Conservation (phyloP, 345 rosid genomes). For the Adansonia digitata region DNA sequence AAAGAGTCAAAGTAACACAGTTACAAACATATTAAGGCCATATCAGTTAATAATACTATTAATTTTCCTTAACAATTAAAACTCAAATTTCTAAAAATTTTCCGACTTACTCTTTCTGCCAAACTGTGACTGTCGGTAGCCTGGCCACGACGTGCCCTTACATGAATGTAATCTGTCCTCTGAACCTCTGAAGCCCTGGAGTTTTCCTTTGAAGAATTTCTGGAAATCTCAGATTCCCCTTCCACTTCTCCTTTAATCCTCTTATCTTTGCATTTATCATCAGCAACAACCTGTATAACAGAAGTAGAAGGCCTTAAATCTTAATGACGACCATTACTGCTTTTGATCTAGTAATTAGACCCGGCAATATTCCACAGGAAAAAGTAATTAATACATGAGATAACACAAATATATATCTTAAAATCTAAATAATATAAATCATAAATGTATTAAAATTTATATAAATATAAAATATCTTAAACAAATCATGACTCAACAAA, state of each 20-base stretch:
- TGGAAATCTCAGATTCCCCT: slow-evolving; percentile 27
- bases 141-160: slow-evolving; percentile 42
- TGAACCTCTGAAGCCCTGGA: slow-evolving; percentile 31
- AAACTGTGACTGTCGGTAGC: slow-evolving; percentile 41
- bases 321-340: not conserved
- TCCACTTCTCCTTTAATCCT: slow-evolving; percentile 32
- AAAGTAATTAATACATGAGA: no score
- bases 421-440: no score
- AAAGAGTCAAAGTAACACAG: no score
- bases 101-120: slow-evolving; percentile 45
- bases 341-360: no score
- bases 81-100: not conserved
- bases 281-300: slow-evolving; percentile 26
- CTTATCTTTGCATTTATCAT: slow-evolving; percentile 28
- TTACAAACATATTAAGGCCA: no score
- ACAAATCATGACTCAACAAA: no score
- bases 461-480: no score
- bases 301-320: not conserved
- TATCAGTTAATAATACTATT: not conserved
- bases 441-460: no score
- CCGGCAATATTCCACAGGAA: no score
- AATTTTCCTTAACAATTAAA: not conserved
- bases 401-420: no score
- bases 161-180: slow-evolving; percentile 33
- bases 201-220: slow-evolving; percentile 23